These are phyloP conservation scores for Venturia oleaginea DNA, from an alignment of 2,329 filamentous ascomycete species.

Conservation along the genomic window DNA sequence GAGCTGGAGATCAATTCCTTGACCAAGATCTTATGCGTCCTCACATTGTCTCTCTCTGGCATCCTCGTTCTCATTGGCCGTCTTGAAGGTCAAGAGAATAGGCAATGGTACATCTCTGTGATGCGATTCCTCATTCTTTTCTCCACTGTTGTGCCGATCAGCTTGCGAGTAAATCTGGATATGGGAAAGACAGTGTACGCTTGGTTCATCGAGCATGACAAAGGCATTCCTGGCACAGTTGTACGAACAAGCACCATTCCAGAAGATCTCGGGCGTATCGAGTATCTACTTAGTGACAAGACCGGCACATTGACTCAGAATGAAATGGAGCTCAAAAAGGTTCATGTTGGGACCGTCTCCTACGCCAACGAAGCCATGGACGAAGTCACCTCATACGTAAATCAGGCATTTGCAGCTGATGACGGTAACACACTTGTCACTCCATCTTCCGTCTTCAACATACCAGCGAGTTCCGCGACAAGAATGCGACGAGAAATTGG, in stretches of 20 bases:
- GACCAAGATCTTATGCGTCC: conserved; percentile 86
- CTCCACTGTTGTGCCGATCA: conserved; percentile 98
- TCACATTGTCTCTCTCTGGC: conserved; percentile 79
- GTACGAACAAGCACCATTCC: conserved; percentile 96
- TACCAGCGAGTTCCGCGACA: conserved; percentile 56
- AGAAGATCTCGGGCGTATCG: conserved; percentile 88
- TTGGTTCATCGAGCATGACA: conserved; percentile 85
- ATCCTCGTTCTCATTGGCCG: conserved; percentile 60
- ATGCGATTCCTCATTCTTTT: conserved; percentile 97
- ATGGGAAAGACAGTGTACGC: conserved; percentile 96
- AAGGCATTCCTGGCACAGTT: conserved; percentile 82
- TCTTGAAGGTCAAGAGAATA: conserved; percentile 67
- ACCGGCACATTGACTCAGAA: conserved; percentile 98
- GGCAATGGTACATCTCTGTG: conserved; percentile 89
- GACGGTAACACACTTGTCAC: conserved; percentile 50
- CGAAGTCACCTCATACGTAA: conserved; percentile 79
- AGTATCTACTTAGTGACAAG: conserved; percentile 94
- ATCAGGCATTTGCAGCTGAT: conserved; percentile 62
- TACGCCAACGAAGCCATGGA: conserved; percentile 99
- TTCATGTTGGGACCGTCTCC: conserved; percentile 94
- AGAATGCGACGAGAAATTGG: conserved; percentile 89
- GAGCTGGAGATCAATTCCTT: conserved; percentile 96
- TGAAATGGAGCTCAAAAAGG: conserved; percentile 97
- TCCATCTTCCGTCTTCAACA: conserved; percentile 61
- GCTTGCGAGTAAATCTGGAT: conserved; percentile 89